Conservation (phyloP, 768 basidiomycete genomes). For the Collybia mongolica region DNA sequence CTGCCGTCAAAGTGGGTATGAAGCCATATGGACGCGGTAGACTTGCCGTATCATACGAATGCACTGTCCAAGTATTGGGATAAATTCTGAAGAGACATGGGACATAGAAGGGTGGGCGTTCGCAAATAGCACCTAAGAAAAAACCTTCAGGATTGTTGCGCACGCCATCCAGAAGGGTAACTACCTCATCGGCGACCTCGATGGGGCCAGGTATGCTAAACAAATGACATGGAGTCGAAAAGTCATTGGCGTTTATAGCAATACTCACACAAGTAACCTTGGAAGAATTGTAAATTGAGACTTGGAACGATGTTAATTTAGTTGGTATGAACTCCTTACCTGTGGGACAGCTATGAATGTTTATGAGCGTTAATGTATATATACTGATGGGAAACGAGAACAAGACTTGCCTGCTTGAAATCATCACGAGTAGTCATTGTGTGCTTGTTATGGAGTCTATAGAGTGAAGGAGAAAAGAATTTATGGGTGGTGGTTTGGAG, state of each 20-base stretch:
- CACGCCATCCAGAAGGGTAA: neutral
- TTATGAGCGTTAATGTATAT: neutral
- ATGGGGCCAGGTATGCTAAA: conserved; percentile 63
- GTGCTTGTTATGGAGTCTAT: conserved; percentile 4
- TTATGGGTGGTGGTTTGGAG: conserved; percentile 1
- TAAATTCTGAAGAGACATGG: conserved; percentile 87
- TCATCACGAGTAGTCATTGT: conserved; percentile 22
- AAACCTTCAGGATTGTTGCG: neutral
- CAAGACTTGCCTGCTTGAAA: conserved; percentile 28
- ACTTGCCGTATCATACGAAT: conserved; percentile 77
- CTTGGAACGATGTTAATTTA: neutral
- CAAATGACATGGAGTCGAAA: conserved; percentile 7
- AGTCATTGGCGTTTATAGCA: neutral
- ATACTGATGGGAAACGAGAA: neutral
- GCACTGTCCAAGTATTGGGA: conserved; percentile 85
- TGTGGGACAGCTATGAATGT: conserved; percentile 30
- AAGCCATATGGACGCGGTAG: neutral
- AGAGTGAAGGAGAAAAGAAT: neutral
- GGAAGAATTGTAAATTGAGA: conserved; percentile 8
- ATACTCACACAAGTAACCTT: conserved; percentile 52
- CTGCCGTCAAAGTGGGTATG: neutral
- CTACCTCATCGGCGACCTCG: conserved; percentile 51
- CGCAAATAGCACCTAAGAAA: conserved; percentile 73
- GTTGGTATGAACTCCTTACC: conserved; percentile 30
- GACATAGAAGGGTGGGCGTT: conserved; percentile 92